Evolutionary conservation across 2,329 filamentous ascomycete species (phyloP), one percentile per base, ranked within the genome.

Genomic region (Pseudogymnoascus sp.): DNA sequence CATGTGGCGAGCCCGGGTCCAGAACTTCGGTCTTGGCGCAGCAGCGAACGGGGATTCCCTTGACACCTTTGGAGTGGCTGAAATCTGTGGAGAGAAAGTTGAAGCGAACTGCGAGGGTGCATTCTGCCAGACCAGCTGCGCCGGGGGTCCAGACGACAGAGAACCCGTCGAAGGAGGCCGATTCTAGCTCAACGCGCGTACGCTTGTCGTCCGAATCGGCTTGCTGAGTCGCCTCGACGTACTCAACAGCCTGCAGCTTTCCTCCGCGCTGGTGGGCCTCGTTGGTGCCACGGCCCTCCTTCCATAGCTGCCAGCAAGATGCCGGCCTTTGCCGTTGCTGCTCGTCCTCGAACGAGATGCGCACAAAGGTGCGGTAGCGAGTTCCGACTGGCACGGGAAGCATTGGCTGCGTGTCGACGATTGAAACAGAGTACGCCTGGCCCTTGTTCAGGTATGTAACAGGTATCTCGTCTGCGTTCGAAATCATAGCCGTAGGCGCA

Each of bases 71-170:
- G 8, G 95, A 97, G 73, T 97, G 95, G 75, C 93, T 97, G 74
- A 97, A 99, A 73, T 99, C 95, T 7, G 95, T 99, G 0, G 95
- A 99, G 0, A 99, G 81, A 73, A 99, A 99, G 77, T 99, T 99
- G 81, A 97, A 99, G 54, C 95, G 90, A 11, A 97, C 91, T 7
- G 92, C 89, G 63, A 99, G 86, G 60, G 86, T 90, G 74, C 92
- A 95, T 70, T 97, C 92, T 3, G 88, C 79, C 0, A 79, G 76
- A 0, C 87, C 86, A 60, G 86, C 87, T 45, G 83, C 76, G 4
- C 86, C 88, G 0, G 91, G 88, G 0, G 87, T 90, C 93, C 93
- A 97, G 5, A 87, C 84, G 4, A 97, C 91, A 5, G 88, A 93
- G 73, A 97, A 97, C 0, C 93, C 93, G 72, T 97, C 93, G 68